Evolutionary conservation across 306 rosid genomes (phyloP).

Genomic region (Glycine tomentella): DNA sequence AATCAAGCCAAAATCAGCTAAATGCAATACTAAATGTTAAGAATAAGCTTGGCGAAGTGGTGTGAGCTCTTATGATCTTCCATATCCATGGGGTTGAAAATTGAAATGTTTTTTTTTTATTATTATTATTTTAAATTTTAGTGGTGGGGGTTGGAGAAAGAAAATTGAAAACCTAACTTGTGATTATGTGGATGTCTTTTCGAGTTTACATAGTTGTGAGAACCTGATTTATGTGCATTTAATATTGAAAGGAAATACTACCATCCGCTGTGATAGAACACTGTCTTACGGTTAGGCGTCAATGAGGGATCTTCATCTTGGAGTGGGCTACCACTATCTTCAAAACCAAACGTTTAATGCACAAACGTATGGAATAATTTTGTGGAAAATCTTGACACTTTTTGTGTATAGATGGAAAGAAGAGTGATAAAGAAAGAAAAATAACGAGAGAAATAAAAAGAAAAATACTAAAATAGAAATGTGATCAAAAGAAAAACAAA

Average conservation of each 20-base stretch:
- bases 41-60: too few relatives aligned
- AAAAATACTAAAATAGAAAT: too few relatives aligned
- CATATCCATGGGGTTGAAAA: too few relatives aligned
- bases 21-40: too few relatives aligned
- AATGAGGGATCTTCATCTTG: too few relatives aligned
- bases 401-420: too few relatives aligned
- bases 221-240: slow-evolving; percentile 1
- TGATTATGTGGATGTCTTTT: background rate
- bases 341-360: slow-evolving; percentile 22
- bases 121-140: too few relatives aligned
- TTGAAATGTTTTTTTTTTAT: too few relatives aligned
- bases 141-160: background rate
- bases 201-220: background rate
- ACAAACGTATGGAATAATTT: background rate
- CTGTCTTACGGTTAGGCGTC: background rate
- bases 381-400: background rate
- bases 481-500: too few relatives aligned
- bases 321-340: slow-evolving; percentile 31
- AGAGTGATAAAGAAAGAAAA: too few relatives aligned
- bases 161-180: background rate
- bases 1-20: too few relatives aligned
- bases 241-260: slow-evolving; percentile 13
- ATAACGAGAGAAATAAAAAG: background rate
- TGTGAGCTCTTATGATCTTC: too few relatives aligned
- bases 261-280: background rate